Evolutionary conservation across 495 filamentous ascomycete genomes (phyloP).

Genomic region (Penicillium antarcticum): DNA sequence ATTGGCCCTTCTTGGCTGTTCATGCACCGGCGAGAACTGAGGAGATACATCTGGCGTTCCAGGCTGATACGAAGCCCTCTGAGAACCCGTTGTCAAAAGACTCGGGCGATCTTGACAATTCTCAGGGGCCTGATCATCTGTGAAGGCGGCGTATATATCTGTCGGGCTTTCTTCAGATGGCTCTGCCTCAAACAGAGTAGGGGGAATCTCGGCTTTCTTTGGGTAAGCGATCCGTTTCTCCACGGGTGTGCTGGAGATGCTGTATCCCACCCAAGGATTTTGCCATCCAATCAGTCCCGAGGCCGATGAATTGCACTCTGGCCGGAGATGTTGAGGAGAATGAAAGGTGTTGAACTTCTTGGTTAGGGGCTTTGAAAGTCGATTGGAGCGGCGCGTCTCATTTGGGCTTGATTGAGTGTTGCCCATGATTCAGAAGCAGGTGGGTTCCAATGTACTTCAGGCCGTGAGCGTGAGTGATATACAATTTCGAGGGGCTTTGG

Average conservation of each 20-base stretch:
- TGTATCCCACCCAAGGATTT: conserved; percentile 26
- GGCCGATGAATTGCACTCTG: conserved; percentile 3
- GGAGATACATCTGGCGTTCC: conserved; percentile 12
- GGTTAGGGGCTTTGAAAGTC: conserved; percentile 43
- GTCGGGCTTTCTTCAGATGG: not conserved
- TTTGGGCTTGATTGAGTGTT: conserved; percentile 36
- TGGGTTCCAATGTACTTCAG: conserved; percentile 10
- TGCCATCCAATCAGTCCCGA: conserved; percentile 27
- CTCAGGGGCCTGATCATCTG: not conserved
- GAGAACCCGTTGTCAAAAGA: conserved; percentile 13
- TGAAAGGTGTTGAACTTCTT: conserved; percentile 18
- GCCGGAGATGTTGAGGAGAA: not conserved
- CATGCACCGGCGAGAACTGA: conserved; percentile 8
- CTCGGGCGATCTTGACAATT: conserved; percentile 5
- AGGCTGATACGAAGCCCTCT: conserved; percentile 25
- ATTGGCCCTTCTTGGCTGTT: conserved; percentile 28
- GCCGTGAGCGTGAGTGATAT: conserved; percentile 12
- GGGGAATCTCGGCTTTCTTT: conserved; percentile 15
- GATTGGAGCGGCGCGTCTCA: conserved; percentile 35
- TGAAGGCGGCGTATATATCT: not conserved
- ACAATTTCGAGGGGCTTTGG: conserved; percentile 4
- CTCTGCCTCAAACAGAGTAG: conserved; percentile 18
- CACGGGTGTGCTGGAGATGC: conserved; percentile 3
- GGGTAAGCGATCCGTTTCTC: conserved; percentile 8
- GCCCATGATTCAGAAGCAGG: conserved; percentile 29